Evolutionary conservation across 371 early-diverging fungal species (phyloP), one percentile per base, ranked within the genome.

Genomic region (Mucor plumbeus): DNA sequence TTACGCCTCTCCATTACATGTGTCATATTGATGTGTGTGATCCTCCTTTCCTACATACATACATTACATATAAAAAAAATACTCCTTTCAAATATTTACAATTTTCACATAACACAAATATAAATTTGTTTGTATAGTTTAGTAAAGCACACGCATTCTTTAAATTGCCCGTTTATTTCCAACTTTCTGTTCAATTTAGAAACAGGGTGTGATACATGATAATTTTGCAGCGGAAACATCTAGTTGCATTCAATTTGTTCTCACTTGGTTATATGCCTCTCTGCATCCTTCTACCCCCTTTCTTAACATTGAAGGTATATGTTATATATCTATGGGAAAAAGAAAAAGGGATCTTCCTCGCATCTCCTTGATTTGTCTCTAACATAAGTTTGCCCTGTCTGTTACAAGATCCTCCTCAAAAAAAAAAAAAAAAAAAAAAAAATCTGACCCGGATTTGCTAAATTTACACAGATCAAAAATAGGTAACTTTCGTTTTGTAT

Each of bases 71-170:
- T 6, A 15, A 17, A 17, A 11, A 38, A 11, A 3, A 11, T 11
- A 10, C 50, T 50, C 50, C 50, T 50, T 50, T 50, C 50, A 50
- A 50, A 50, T 50, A 50, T 50, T 26, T 19, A 26, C 26, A 26
- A 50, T 50, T 50, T 50, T 50, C 50, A 50, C 50, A 50, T 50
- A 50, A 21, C 50, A 50, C 50, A 50, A 50, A 50, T 26, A 50
- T 50, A 26, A 21, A 50, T 50, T 50, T 50, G 50, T 50, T 50
- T 50, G 50, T 50, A 13, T 26, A 50, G 50, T 19, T 50, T 50
- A 50, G 50, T 50, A 50, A 19, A 50, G 17, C 50, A 21, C 50
- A 50, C 50, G 50, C 50, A 50, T 50, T 50, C 50, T 50, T 50
- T 19, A 21, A 17, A 50, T 50, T 50, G 44, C 44, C 44, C 44